phyloP scores from a whole-genome alignment of 345 rosid species.

The Populus pruinosa region DNA sequence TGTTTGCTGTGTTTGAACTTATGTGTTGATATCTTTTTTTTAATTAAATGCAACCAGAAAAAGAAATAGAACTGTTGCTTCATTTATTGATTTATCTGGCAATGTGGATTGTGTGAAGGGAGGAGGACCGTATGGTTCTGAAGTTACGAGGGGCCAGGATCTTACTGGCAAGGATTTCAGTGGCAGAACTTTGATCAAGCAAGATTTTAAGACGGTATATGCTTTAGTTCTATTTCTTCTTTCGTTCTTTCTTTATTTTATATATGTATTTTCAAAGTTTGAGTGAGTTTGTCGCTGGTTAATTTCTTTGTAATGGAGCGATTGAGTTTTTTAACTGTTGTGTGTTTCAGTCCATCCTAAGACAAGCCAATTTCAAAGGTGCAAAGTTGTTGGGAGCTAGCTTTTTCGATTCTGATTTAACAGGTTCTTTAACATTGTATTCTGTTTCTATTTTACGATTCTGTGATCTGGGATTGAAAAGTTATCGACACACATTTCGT shows the following conservation, averaged over 20 bases:
- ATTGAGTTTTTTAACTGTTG: not conserved
- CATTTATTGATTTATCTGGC: not conserved
- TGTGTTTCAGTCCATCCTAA: slow-evolving; percentile 62
- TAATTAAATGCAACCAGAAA: not conserved
- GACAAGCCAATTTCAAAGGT: slow-evolving; percentile 90
- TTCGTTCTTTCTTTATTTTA: not conserved
- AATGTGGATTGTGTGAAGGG: slow-evolving; percentile 47
- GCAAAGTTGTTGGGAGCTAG: slow-evolving; percentile 92
- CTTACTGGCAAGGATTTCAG: slow-evolving; percentile 82
- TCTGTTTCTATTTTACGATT: not conserved
- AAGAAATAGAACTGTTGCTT: not conserved
- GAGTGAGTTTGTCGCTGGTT: not conserved
- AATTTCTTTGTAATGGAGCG: not conserved
- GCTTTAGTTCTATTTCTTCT: not conserved
- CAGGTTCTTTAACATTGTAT: slow-evolving; percentile 43
- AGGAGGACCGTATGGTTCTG: slow-evolving; percentile 90
- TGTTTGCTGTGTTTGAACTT: not conserved
- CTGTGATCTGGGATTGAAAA: not conserved
- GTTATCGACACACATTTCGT: not conserved
- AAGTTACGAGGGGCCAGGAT: slow-evolving; percentile 92
- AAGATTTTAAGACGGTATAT: slow-evolving; percentile 89
- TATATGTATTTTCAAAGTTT: not conserved
- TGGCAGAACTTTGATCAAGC: slow-evolving; percentile 73
- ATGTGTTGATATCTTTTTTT: not conserved
- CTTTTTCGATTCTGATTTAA: slow-evolving; percentile 92